Base-by-base conservation (phyloP, 495 filamentous ascomycete genomes). In the Durotheca rogersii region DNA sequence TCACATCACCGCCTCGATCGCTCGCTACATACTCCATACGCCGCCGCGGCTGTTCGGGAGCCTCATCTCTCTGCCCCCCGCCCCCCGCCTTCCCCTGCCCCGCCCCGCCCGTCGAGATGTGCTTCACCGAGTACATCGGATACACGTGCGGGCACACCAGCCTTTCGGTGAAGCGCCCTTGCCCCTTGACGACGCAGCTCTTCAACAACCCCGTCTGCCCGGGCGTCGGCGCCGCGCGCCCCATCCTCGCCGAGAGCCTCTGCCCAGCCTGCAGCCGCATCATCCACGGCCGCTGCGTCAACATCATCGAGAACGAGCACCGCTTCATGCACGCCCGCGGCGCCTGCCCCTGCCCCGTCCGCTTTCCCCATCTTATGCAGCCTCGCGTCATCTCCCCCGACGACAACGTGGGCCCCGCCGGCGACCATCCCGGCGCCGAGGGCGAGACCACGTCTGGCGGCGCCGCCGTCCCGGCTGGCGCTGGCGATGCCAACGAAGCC, bases 321-420 rank as follows among this genome's bases (percentile, higher is more conserved):
- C 70, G 66, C 12, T 76, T 71, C 64, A 67, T 75, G 27, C 73
- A 76, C 42, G 71, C 69, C 47, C 72, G 72, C 9, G 73, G 71
- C 0, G 73, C 51, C 5, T 76, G 73, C 47, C 43, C 41, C 14
- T 76, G 73, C 21, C 47, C 60, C 0, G 67, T 73, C 7, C 9
- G 41, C 0, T 76, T 74, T 38, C 73, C 71, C 0, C 51, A 60
- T 20, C 44, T 69, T 7, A 37, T 52, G 40, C 50, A 49, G 12
- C 71, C 72, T 0, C 60, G 70, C 27, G 54, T 65, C n/a, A 9
- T 51, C 29, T 21, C 20, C 4, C 42, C n/a, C 19, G 2, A 53
- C 6, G 7, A 7, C 1, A 20, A 36, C 5, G 38, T 10, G 7
- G 29, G 3, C 4, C 7, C 23, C 20, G 19, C 41, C 7, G 21